Conservation (phyloP, 179 eudicot species). For the Heliamphora pulchella region DNA sequence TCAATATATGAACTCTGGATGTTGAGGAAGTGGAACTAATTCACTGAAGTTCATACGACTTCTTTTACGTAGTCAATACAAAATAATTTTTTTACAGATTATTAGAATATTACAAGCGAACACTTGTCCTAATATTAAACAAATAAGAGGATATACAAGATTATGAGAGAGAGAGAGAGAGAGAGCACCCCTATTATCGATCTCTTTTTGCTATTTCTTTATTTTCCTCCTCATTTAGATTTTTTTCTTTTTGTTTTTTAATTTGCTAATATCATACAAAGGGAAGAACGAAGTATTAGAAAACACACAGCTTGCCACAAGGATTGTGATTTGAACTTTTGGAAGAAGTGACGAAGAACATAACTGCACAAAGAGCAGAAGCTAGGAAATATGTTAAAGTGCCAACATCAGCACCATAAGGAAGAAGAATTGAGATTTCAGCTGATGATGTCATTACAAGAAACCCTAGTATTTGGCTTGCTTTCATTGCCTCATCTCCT, state of each 20-base stretch:
- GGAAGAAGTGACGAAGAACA: background rate
- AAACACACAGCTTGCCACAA: background rate
- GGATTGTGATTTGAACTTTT: too few species aligned
- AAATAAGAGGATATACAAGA: too few species aligned
- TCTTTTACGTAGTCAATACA: too few species aligned
- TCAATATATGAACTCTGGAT: background rate
- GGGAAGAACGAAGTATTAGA: background rate
- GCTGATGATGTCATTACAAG: background rate
- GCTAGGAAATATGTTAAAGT: background rate
- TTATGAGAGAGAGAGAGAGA: too few species aligned
- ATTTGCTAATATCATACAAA: background rate
- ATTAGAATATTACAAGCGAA: too few species aligned
- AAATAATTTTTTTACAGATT: too few species aligned
- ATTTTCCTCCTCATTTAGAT: too few species aligned
- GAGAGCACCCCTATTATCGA: too few species aligned
- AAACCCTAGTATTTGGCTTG: background rate
- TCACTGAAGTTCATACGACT: background rate
- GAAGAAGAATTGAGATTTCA: background rate
- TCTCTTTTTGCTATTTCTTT: too few species aligned
- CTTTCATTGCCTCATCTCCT: background rate
- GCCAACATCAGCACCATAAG: background rate
- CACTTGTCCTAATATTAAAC: too few species aligned
- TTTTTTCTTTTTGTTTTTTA: background rate
- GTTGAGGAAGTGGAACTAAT: background rate
- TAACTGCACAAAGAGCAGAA: background rate